phyloP scores from a whole-genome alignment of 352 stramenopile genomes.

The Phytophthora brassicae region DNA sequence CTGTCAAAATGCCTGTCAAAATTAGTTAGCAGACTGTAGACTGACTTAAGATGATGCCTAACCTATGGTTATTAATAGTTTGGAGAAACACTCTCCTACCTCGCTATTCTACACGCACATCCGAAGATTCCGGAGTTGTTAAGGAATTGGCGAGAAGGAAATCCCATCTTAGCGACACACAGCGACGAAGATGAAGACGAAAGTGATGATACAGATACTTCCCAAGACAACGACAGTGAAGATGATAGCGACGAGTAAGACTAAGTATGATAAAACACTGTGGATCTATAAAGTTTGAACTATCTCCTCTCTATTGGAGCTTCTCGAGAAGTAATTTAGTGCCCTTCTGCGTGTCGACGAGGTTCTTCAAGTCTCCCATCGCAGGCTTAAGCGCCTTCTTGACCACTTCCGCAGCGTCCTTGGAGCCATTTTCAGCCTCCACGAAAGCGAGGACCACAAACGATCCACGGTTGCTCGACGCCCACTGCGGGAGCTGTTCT shows the following conservation, averaged over 20 bases:
- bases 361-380: constrained; percentile 61
- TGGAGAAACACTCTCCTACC: constrained; percentile 54
- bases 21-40: background rate
- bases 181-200: constrained; percentile 14
- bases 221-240: constrained; percentile 22
- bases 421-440: constrained; percentile 56
- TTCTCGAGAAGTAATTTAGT: constrained; percentile 87
- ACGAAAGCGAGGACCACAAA: constrained; percentile 86
- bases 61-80: constrained; percentile 32
- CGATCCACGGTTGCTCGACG: constrained; percentile 71
- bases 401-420: constrained; percentile 53
- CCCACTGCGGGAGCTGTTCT: constrained; percentile 54
- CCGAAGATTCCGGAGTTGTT: constrained; percentile 40
- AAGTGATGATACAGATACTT: constrained; percentile 13
- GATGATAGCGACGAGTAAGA: constrained; percentile 26
- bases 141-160: constrained; percentile 45
- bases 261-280: constrained; percentile 23
- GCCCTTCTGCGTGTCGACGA: constrained; percentile 59
- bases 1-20: background rate
- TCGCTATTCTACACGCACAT: constrained; percentile 47
- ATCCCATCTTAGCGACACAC: constrained; percentile 28
- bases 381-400: constrained; percentile 63
- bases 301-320: constrained; percentile 52
- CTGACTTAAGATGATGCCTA: background rate
- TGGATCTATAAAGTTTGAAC: constrained; percentile 47